Evolutionary conservation across 2,329 filamentous ascomycete species (phyloP), one percentile per base, ranked within the genome.

Genomic region (Gnomoniopsis smithogilvyi): DNA sequence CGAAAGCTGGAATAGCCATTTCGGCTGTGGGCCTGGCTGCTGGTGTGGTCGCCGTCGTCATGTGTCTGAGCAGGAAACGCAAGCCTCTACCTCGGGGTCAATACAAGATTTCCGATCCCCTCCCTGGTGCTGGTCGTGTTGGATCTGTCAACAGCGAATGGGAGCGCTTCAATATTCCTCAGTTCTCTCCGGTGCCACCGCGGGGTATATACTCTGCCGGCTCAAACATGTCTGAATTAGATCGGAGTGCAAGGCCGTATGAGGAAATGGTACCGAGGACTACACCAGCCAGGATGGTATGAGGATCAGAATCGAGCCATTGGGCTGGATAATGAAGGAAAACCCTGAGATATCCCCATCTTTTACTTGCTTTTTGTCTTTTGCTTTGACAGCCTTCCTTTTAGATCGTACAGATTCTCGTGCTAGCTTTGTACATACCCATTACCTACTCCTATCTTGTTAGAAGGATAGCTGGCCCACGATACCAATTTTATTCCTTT

Each of bases 211-310:
- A 43, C 15, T 59, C 56, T 21, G 52, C 60, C 30, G 61, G 58
- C 21, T 63, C 58, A 8, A 51, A 53, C 12, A 69, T 72, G 50
- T 67, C 70, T 17, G 79, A 81, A 50, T 73, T 84, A 47, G 81
- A 85, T 64, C 72, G 78, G 66, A 77, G 78, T 61, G 76, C 80
- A 3, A 76, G 79, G 60, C 76, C 80, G 46, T 85, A 85, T 63
- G 82, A 85, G 68, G 82, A 85, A 63, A 81, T 84, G 80, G 65
- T 81, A 22, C 81, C 81, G 30, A 73, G 80, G 48, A 74, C 78
- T 60, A 74, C 78, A 50, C 82, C 83, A 12, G 73, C 75, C 58
- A 66, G 67, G 19, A 72, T 74, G 68, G 69, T 73, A 7, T 69
- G 6, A 69, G 43, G 12, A 15, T 14, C 6, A 54, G 17, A 12